A percentile compares a stretch with the other conserved stretches of the same genome.
Conservation (phyloP, 257 asterid genomes). For the Catharanthus roseus region DNA sequence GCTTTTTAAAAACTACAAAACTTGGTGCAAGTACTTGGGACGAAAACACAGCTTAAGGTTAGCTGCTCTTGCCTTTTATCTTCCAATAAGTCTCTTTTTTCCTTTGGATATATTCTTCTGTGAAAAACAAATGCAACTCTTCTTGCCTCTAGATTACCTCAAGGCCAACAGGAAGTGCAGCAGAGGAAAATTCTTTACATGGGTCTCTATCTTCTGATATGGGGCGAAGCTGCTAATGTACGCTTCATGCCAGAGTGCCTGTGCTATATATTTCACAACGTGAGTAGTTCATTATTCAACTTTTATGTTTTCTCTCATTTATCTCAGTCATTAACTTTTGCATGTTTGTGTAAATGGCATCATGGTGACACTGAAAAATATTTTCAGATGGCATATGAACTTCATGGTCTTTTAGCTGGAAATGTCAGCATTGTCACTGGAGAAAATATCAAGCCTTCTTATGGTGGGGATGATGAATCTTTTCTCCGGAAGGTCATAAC, state of each 20-base stretch:
- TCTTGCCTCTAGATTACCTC: slow-evolving; percentile 68
- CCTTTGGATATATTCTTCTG: neutral
- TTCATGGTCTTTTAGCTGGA: slow-evolving; percentile 98
- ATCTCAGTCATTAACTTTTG: neutral
- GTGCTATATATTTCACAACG: slow-evolving; percentile 96
- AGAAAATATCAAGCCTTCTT: slow-evolving; percentile 95
- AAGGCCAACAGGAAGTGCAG: slow-evolving; percentile 71
- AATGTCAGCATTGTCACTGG: slow-evolving; percentile 98
- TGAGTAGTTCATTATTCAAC: slow-evolving; percentile 42
- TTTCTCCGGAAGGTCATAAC: slow-evolving; percentile 81
- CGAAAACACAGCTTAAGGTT: slow-evolving; percentile 92
- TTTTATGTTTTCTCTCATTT: slow-evolving; percentile 9
- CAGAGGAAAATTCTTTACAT: slow-evolving; percentile 90
- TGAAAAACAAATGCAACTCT: neutral
- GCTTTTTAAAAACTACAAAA: slow-evolving; percentile 94
- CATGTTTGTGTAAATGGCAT: slow-evolving; percentile 4
- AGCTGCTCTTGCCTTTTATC: slow-evolving; percentile 15
- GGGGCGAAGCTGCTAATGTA: slow-evolving; percentile 99
- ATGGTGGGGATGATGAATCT: slow-evolving; percentile 92
- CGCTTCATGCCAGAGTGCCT: slow-evolving; percentile 99
- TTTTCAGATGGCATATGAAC: slow-evolving; percentile 96
- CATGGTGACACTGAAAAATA: neutral
- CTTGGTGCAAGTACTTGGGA: slow-evolving; percentile 97
- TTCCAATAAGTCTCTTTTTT: neutral
- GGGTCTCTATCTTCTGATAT: slow-evolving; percentile 97